Base-by-base conservation (phyloP, 495 filamentous ascomycete genomes). In the Peziza echinospora region DNA sequence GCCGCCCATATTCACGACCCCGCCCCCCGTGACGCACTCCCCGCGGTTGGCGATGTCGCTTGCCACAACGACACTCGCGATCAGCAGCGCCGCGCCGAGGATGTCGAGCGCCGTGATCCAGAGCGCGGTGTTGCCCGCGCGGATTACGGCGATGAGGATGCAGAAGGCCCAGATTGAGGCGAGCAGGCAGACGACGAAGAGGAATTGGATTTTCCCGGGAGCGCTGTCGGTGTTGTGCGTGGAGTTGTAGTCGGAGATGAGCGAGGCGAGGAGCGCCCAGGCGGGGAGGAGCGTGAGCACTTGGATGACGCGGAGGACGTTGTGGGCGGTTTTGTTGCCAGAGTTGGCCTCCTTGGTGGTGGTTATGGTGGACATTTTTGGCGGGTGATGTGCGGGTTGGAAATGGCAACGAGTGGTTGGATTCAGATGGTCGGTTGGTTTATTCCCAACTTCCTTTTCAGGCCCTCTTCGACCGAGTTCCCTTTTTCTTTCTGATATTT, bases 151-250 rank as follows among this genome's bases (percentile, higher is more conserved):
- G 30, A 60, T 41, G 21, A 59, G 48, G 28, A 56, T 30, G 22
- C 56, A 53, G 41, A 60, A 49, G 5, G 56, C 43, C 57, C 57
- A 60, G 16, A 56, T 43, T 21, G 53, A 56, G n/a, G 53, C 50
- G 21, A 60, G 56, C 24, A 60, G 45, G n/a, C 53, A 45, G 34
- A 56, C 47, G 11, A 59, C 42, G 41, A 60, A 59, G 41, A 56
- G 56, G 30, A 26, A 45, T 30, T 56, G 40, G 13, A 60, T 45
- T 25, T 24, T 34, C 17, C 42, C 44, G 8, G 56, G 56, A 5
- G 44, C 30, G 11, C 43, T 22, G 9, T 26, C 8, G 24, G 43
- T 47, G 13, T 37, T 50, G 5, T 10, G 26, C n/a, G n/a, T n/a
- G n/a, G n/a, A n/a, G 34, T 45, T 53, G 46, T 51, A 60, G 34